Base-by-base conservation (phyloP, 768 basidiomycete species). In the Trametes coccinea region DNA sequence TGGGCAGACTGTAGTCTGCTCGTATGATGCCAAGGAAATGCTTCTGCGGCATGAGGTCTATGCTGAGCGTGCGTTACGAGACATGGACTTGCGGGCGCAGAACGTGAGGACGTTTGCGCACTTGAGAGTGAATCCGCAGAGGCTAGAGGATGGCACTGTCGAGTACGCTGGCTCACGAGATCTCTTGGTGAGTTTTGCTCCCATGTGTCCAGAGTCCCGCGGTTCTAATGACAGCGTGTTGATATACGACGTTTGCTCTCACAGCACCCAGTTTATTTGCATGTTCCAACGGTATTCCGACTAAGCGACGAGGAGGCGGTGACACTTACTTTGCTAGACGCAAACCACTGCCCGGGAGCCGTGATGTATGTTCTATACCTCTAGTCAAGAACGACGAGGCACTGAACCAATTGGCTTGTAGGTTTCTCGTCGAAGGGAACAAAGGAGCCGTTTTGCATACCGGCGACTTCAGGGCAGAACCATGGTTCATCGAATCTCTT, bases 261-360 rank as follows among this genome's bases (percentile, higher is more conserved):
- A 16, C 33, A 92, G 90, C 80, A 77, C 67, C 66, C 83, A 1
- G 66, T 90, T 46, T 82, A 85, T 0, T 68, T 90, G 54, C 80
- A 93, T 60, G 80, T 80, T 2, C 92, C 93, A 0, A 89, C 84
- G 0, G 60, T 70, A 34, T 78, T 88, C 33, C 83, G 86, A 39
- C 71, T 95, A 16, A 81, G 79, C 4, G 75, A 80, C 27, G 76
- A 76, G 7, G 83, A 87, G 66, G 72, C 70, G 3, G 88, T 96
- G 9, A 86, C 80, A 0, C 80, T 97, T 59, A 95, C 93, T 0
- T 79, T 90, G 9, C 73, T 97, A 7, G 92, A 95, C 68, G 95
- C 95, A 0, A 97, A 97, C 69, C 95, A 98, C 72, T 97, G 95
- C 71, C 95, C 93, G 10, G 95, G 95, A 0, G 89, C 94, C 0